A percentile compares a stretch with the other conserved stretches of the same genome.
Conservation (phyloP, 139 green algal genomes). For the Desmodesmus armatus region DNA sequence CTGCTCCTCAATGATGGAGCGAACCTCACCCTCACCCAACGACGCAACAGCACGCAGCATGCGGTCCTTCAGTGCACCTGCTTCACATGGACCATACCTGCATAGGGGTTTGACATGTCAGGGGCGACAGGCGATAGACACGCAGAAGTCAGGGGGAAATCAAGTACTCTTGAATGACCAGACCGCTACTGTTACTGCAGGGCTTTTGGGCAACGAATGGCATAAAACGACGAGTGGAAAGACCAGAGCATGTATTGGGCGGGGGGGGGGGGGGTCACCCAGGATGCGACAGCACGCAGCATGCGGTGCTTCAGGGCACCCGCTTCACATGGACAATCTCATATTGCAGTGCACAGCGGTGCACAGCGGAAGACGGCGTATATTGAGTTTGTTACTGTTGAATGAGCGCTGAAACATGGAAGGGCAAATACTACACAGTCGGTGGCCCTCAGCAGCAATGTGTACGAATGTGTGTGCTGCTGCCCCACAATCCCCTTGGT, state of each 20-base stretch:
- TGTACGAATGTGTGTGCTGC: not conserved
- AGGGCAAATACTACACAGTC: no score
- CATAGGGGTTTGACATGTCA: not conserved
- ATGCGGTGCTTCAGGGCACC: slow-evolving; percentile 75
- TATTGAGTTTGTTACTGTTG: no score
- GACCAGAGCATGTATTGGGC: no score
- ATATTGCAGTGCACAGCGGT: no score
- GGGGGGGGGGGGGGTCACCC: no score
- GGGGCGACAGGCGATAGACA: not conserved
- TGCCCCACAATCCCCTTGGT: no score
- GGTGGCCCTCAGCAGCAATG: no score
- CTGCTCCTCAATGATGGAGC: slow-evolving; percentile 78
- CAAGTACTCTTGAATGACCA: not conserved
- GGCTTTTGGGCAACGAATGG: no score
- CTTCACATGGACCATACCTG: slow-evolving; percentile 87
- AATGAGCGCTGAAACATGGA: no score
- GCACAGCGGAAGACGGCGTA: no score
- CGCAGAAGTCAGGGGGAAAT: not conserved
- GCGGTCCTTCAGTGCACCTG: slow-evolving; percentile 61
- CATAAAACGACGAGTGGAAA: no score
- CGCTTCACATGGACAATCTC: slow-evolving; percentile 85
- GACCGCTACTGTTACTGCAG: not conserved
- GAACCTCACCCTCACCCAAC: slow-evolving; percentile 70
- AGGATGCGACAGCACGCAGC: slow-evolving; percentile 72
- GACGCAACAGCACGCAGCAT: slow-evolving; percentile 82